Base-by-base conservation (phyloP, 495 filamentous ascomycete species). In the Trichocladium uniseriatum region DNA sequence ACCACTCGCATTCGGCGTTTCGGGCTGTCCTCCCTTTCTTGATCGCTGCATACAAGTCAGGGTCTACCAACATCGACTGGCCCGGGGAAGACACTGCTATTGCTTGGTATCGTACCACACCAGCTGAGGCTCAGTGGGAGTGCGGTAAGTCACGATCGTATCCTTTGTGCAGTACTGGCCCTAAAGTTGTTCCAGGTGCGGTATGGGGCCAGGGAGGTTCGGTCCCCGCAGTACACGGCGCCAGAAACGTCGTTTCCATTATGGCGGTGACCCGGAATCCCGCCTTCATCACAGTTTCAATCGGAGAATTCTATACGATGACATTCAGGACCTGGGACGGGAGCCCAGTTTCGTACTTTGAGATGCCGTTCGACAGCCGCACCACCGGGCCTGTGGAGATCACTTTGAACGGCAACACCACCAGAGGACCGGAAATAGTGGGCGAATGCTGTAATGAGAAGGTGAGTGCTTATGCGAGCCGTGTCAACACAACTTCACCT, bases 101-200 rank as follows among this genome's bases (percentile, higher is more conserved):
- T 10, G 77, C 71, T 16, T 87, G 83, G 83, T 88, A 88, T 61
- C 79, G 83, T 6, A 73, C 67, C 3, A 68, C 67, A 1, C 64
- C 70, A 0, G 66, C 58, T 3, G 37, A 48, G 6, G 56, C 60
- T 5, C 66, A 63, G 20, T 13, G 42, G 6, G 57, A 68, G n/a
- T 55, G 65, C 4, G 67, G 70, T 70, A 48, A 61, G 75, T 67
- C 66, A 68, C 31, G 6, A 54, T 55, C 41, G 22, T 46, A 4
- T 42, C 3, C 6, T 6, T 24, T 22, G 34, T 44, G 49, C 31
- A 9, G 11, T 19, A 1, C 20, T 7, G 8, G 48, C 5, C 11
- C 31, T 42, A 38, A 35, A 19, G 1, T 8, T 36, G 31, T 37
- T 29, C 11, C 34, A 71, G 69, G 57, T n/a, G 68, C 62, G 6